Evolutionary conservation across 2,329 filamentous ascomycete genomes (phyloP).

Genomic region (Penicillium corylophilum): DNA sequence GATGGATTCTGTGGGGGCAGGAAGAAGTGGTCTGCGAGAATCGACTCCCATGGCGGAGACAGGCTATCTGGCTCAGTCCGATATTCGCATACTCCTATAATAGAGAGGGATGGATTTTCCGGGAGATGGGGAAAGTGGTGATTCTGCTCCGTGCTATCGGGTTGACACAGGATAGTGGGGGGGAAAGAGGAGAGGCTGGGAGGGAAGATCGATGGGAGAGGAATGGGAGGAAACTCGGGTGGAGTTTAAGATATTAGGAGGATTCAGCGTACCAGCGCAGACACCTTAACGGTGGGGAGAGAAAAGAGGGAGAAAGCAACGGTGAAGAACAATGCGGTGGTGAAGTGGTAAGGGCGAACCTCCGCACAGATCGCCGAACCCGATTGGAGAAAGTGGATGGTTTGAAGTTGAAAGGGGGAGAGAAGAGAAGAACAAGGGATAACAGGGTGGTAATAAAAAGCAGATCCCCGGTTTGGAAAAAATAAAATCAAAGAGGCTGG

Average conservation of each 20-base stretch:
- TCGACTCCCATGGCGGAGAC: conserved; percentile 49
- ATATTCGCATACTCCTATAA: conserved; percentile 37
- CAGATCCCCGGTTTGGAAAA: conserved; percentile 1
- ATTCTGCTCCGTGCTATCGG: conserved; percentile 19
- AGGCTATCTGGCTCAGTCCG: conserved; percentile 28
- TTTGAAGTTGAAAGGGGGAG: conserved; percentile 2
- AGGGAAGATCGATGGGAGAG: conserved; percentile 14
- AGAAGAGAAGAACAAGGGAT: conserved; percentile 14
- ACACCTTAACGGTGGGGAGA: conserved; percentile 14
- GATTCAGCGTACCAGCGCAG: conserved; percentile 28
- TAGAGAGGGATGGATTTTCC: conserved; percentile 12
- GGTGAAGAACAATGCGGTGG: conserved; percentile 13
- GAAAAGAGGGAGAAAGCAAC: conserved; percentile 11
- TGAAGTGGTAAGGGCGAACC: conserved; percentile 17
- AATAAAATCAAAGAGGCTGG: conserved; percentile 29
- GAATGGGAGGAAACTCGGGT: conserved; percentile 10
- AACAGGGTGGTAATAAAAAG: not conserved
- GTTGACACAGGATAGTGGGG: conserved; percentile 16
- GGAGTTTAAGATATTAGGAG: conserved; percentile 1
- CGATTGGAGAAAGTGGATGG: conserved; percentile 12
- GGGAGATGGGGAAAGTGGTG: conserved; percentile 16
- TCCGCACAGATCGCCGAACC: conserved; percentile 28
- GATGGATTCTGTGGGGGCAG: conserved; percentile 52
- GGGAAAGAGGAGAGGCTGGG: conserved; percentile 11
- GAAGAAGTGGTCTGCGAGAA: conserved; percentile 49